A percentile compares a stretch with the other conserved stretches of the same genome.
Conservation (phyloP, 495 filamentous ascomycete species). For the Lasiosphaeria ovina region DNA sequence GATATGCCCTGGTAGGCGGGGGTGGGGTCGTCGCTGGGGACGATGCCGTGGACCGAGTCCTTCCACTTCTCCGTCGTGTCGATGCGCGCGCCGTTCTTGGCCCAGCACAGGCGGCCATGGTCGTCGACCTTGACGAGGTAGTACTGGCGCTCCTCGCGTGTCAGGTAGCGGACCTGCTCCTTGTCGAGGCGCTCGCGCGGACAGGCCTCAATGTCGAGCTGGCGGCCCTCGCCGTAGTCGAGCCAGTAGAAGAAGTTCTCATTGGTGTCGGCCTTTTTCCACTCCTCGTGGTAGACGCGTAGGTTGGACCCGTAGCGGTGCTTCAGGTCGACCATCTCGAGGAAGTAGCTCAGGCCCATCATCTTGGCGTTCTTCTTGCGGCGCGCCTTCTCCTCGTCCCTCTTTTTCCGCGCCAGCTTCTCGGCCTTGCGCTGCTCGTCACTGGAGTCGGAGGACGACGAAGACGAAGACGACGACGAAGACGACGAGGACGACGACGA, state of each 20-base stretch:
- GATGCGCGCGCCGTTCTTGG: conserved; percentile 72
- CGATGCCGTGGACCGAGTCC: conserved; percentile 77
- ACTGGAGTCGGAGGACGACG: conserved; percentile 32
- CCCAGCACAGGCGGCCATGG: conserved; percentile 70
- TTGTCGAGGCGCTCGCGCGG: conserved; percentile 64
- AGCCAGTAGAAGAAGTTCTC: conserved; percentile 97
- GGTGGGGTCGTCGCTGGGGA: conserved; percentile 59
- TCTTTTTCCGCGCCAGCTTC: conserved; percentile 36
- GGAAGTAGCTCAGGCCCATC: conserved; percentile 87
- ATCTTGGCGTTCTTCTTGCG: conserved; percentile 61
- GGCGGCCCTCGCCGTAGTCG: conserved; percentile 72
- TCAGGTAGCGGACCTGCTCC: conserved; percentile 72
- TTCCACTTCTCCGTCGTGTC: conserved; percentile 72
- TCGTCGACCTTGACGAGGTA: conserved; percentile 71
- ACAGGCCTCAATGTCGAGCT: conserved; percentile 57
- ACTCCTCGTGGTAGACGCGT: conserved; percentile 77
- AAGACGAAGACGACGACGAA: conserved; percentile 18
- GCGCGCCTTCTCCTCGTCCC: conserved; percentile 44
- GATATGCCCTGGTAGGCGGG: conserved; percentile 43
- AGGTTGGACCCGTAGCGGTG: conserved; percentile 87
- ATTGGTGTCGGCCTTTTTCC: conserved; percentile 71
- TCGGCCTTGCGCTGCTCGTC: conserved; percentile 31
- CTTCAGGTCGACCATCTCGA: conserved; percentile 90
- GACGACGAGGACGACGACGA: conserved; percentile 16
- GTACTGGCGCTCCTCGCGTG: conserved; percentile 65